phyloP scores from a whole-genome alignment of 2,329 filamentous ascomycete species.

The Phialocephala subalpina region DNA sequence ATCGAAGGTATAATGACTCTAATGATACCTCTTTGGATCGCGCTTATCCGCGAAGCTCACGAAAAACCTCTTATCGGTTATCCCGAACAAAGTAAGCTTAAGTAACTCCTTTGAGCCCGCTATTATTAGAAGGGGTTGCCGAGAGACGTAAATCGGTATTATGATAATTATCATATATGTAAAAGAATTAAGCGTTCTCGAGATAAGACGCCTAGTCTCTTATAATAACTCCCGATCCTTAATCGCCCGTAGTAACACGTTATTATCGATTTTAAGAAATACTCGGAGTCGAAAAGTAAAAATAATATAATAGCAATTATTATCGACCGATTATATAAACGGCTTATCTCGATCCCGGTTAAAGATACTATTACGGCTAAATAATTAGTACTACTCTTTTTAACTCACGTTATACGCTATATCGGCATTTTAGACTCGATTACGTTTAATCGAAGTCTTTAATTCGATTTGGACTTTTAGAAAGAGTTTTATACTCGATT shows the following conservation, averaged over 20 bases:
- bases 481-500: slow-evolving; percentile 20
- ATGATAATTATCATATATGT: slow-evolving; percentile 18
- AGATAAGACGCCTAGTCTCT: slow-evolving; percentile 15
- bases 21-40: too few relatives aligned
- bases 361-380: slow-evolving; percentile 15
- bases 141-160: not conserved
- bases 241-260: slow-evolving; percentile 28
- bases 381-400: slow-evolving; percentile 19
- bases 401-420: slow-evolving; percentile 16
- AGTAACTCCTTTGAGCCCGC: too few relatives aligned
- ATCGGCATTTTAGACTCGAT: slow-evolving; percentile 12
- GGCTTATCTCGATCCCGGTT: slow-evolving; percentile 13
- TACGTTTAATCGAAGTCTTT: slow-evolving; percentile 25
- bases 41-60: too few relatives aligned
- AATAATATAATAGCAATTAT: slow-evolving; percentile 21
- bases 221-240: slow-evolving; percentile 27
- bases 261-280: slow-evolving; percentile 26
- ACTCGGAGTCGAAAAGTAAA: slow-evolving; percentile 4
- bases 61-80: too few relatives aligned
- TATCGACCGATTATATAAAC: slow-evolving; percentile 20
- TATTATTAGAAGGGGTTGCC: not conserved
- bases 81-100: too few relatives aligned
- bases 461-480: slow-evolving; percentile 32
- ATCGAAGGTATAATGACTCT: too few relatives aligned
- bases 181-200: not conserved